phyloP scores from a whole-genome alignment of 805 yeast species.

The Millerozyma acaciae region DNA sequence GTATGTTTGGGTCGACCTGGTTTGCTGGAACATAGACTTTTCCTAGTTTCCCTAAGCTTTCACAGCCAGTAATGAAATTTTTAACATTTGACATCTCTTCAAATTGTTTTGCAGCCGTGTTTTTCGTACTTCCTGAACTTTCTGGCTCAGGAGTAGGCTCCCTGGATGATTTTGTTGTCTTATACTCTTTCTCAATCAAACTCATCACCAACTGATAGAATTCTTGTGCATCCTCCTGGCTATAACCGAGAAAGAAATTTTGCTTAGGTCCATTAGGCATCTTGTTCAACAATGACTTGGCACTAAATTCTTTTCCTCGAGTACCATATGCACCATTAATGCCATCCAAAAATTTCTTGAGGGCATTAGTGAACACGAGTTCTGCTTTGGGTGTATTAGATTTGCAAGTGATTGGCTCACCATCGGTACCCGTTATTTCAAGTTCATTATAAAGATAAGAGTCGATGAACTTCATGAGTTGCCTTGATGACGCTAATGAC shows the following conservation, averaged over 20 bases:
- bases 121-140: conserved; percentile 7
- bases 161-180: conserved; percentile 21
- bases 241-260: conserved; percentile 75
- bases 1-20: conserved; percentile 71
- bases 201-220: conserved; percentile 78
- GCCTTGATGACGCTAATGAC: conserved; percentile 69
- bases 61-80: conserved; percentile 33
- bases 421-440: conserved; percentile 22
- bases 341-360: conserved; percentile 49
- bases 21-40: conserved; percentile 66
- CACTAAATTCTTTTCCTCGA: conserved; percentile 57
- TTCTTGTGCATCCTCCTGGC: conserved; percentile 96
- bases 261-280: conserved; percentile 79
- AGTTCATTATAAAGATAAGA: conserved; percentile 26
- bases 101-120: conserved; percentile 12
- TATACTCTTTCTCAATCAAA: conserved; percentile 58
- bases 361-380: conserved; percentile 49
- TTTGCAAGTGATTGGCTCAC: conserved; percentile 11
- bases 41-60: conserved; percentile 56
- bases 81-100: conserved; percentile 20
- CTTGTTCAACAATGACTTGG: conserved; percentile 54
- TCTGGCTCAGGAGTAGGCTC: conserved; percentile 22
- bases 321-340: conserved; percentile 55
- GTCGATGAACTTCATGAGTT: conserved; percentile 54
- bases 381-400: conserved; percentile 19